Conservation (phyloP, 257 asterid genomes). For the Sherardia arvensis region DNA sequence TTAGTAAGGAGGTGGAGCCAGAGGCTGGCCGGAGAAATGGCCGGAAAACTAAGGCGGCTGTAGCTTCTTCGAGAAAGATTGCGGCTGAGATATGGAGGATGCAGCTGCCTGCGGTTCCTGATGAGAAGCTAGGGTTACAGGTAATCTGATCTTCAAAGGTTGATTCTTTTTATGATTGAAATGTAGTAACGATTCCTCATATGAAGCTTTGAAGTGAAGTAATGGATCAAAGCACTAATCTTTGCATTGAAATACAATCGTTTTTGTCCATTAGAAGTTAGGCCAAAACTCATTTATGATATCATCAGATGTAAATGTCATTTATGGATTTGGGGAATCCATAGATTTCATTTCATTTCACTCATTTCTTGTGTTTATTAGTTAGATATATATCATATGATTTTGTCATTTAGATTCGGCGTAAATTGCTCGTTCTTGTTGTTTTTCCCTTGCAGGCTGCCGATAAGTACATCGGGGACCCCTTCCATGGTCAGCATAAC, state of each 20-base stretch:
- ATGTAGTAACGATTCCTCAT: neutral
- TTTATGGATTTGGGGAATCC: neutral
- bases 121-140: constrained; percentile 34
- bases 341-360: neutral
- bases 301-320: neutral
- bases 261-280: neutral
- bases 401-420: constrained; percentile 3
- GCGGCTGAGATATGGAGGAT: constrained; percentile 58
- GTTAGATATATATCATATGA: constrained; percentile 1
- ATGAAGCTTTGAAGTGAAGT: neutral
- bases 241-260: neutral
- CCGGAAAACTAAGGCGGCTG: constrained; percentile 18
- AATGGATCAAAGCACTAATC: neutral
- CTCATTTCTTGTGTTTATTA: neutral
- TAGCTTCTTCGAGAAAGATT: constrained; percentile 41
- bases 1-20: constrained; percentile 2
- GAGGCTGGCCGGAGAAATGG: constrained; percentile 24
- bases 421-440: neutral
- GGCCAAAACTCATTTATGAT: neutral
- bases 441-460: constrained; percentile 23
- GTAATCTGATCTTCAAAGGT: constrained; percentile 19
- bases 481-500: constrained; percentile 28
- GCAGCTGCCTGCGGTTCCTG: constrained; percentile 41
- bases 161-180: constrained; percentile 3
- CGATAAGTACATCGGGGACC: constrained; percentile 24